Conservation (phyloP, 2,329 filamentous ascomycete genomes). For the Aspergillus cejpii region DNA sequence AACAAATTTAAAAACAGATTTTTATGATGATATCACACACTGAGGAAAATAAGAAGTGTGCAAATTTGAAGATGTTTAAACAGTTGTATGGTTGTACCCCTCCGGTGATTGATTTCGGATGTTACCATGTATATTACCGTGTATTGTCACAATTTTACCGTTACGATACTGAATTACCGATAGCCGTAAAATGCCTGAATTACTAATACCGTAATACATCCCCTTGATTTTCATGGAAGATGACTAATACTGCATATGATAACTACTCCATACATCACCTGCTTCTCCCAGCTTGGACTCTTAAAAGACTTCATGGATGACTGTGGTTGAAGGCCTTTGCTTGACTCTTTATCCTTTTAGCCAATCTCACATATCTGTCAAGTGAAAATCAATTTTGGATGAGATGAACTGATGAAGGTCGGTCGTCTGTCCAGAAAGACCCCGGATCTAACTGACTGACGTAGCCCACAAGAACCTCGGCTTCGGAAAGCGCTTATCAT, state of each 20-base stretch:
- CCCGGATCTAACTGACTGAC: slow-evolving; percentile 19
- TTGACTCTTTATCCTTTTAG: too few species aligned
- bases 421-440: neutral
- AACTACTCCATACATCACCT: slow-evolving; percentile 1
- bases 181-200: neutral
- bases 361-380: too few species aligned
- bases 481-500: slow-evolving; percentile 31
- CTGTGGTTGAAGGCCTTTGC: too few species aligned
- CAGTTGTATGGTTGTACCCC: too few species aligned
- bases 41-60: neutral
- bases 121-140: neutral
- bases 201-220: neutral
- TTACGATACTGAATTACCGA: neutral
- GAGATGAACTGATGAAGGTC: too few species aligned
- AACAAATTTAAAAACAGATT: neutral
- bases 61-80: neutral
- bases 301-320: too few species aligned
- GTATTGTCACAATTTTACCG: neutral
- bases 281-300: too few species aligned
- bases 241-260: neutral
- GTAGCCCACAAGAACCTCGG: slow-evolving; percentile 29
- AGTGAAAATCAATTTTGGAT: too few species aligned
- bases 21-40: neutral
- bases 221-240: neutral
- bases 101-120: neutral